Conservation (phyloP, 1,139 yeast species). For the Yamadazyma dendronema region DNA sequence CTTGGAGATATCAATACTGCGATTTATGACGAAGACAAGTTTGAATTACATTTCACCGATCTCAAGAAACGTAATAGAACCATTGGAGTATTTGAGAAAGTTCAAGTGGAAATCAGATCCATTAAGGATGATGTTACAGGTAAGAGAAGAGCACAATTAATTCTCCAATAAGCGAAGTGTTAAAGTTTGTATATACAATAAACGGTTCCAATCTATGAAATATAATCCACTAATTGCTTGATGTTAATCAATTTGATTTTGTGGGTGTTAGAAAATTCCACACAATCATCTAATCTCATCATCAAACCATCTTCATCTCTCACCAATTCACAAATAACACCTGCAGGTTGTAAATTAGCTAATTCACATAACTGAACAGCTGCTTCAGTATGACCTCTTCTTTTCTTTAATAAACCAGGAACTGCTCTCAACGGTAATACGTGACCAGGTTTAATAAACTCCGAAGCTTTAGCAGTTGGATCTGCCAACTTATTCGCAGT, state of each 20-base stretch:
- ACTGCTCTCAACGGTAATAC: conserved; percentile 88
- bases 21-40: conserved; percentile 74
- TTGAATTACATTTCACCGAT: conserved; percentile 58
- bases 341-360: conserved; percentile 81
- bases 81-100: conserved; percentile 81
- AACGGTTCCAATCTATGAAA: conserved; percentile 24
- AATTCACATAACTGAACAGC: conserved; percentile 83
- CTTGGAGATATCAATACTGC: conserved; percentile 67
- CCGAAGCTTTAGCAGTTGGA: conserved; percentile 51
- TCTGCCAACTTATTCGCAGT: conserved; percentile 76
- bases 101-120: conserved; percentile 77
- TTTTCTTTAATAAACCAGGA: conserved; percentile 73
- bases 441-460: conserved; percentile 91
- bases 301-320: conserved; percentile 91
- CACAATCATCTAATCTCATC: conserved; percentile 92
- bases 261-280: conserved; percentile 61
- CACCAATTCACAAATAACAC: conserved; percentile 91
- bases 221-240: conserved; percentile 66
- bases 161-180: conserved; percentile 27
- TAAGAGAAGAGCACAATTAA: conserved; percentile 85
- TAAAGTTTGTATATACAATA: not conserved
- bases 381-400: conserved; percentile 99
- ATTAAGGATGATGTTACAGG: conserved; percentile 86
- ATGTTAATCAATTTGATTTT: conserved; percentile 76
- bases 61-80: conserved; percentile 42